Evolutionary conservation across 805 yeast genomes (phyloP), one percentile per base, ranked within the genome.

Genomic region (Zygoascus bituminiphila): DNA sequence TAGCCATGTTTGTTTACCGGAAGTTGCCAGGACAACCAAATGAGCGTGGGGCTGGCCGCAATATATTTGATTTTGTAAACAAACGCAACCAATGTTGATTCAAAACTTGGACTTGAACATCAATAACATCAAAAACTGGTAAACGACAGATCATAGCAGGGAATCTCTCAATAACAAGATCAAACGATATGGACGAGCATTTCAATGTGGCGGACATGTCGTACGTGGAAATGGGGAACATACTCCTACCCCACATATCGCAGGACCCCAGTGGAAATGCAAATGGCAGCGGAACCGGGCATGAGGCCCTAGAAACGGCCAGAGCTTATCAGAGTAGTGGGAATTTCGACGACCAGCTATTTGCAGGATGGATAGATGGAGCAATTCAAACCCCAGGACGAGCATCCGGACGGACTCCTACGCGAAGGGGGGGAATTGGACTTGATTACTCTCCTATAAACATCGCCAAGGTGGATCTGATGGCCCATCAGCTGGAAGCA

Each of bases 11-110:
- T 39, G 42, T 39, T 39, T 39, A 39, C 26, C 5, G 21, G 2
- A 19, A 25, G 42, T 39, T 39, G 26, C 23, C 42, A 39, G 42
- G 42, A 19, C 42, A 39, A 39, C 42, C 26, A 25, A 15, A 5
- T 4, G 33, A 6, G n/a, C 15, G 33, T 29, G 33, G 33, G 33
- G 33, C 10, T 4, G 4, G 26, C 42, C 10, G n/a, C 26, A 20
- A 17, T 12, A 9, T 19, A 8, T 39, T 14, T 14, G 42, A 9
- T 19, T 15, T 19, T 17, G 39, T 36, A 36, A 36, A 36, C 39
- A 36, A 36, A 36, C 20, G 22, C n/a, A n/a, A n/a, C n/a, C n/a
- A n/a, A n/a, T n/a, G n/a, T n/a, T n/a, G n/a, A n/a, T n/a, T n/a
- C n/a, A n/a, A n/a, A n/a, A n/a, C n/a, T n/a, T n/a, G n/a, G n/a